Percentiles rank a stretch among this genome's conserved stretches.
Conservation (phyloP, 768 basidiomycete species). For the Symmetrospora coprosmae region DNA sequence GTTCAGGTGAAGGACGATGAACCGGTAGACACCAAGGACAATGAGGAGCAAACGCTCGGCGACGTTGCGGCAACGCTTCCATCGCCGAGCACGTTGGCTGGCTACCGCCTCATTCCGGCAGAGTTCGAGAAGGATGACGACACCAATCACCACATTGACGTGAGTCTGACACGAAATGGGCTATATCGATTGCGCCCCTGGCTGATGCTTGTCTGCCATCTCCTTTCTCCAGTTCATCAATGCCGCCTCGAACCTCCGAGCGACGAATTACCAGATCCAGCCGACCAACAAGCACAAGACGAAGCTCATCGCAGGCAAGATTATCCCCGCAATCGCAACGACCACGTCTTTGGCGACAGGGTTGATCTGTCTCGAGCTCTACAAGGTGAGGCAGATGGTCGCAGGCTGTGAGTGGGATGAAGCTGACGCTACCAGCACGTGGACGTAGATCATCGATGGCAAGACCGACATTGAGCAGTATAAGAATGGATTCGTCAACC, state of each 20-base stretch:
- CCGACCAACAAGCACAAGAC: slow-evolving; percentile 78
- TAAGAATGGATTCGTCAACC: slow-evolving; percentile 97
- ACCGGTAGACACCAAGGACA: slow-evolving; percentile 45
- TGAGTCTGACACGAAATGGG: not conserved
- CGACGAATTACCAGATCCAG: slow-evolving; percentile 81
- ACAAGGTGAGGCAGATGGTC: slow-evolving; percentile 52
- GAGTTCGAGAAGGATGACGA: slow-evolving; percentile 99
- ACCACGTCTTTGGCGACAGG: slow-evolving; percentile 94
- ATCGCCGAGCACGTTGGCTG: slow-evolving; percentile 75
- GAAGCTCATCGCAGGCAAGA: slow-evolving; percentile 89
- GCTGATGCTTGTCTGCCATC: not conserved
- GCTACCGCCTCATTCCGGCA: slow-evolving; percentile 87
- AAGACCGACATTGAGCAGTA: slow-evolving; percentile 86
- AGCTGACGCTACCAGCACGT: not conserved
- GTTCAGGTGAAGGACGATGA: slow-evolving; percentile 92
- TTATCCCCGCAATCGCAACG: slow-evolving; percentile 98
- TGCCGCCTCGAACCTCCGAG: slow-evolving; percentile 83
- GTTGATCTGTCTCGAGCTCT: slow-evolving; percentile 84
- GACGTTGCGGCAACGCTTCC: slow-evolving; percentile 59
- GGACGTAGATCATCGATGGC: slow-evolving; percentile 73
- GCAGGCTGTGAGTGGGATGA: not conserved
- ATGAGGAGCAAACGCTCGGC: slow-evolving; percentile 44
- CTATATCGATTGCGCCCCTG: not conserved
- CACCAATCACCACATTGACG: slow-evolving; percentile 87
- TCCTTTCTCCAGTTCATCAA: slow-evolving; percentile 64